Conservation (phyloP, 2,329 filamentous ascomycete species). For the Monilinia fructicola region DNA sequence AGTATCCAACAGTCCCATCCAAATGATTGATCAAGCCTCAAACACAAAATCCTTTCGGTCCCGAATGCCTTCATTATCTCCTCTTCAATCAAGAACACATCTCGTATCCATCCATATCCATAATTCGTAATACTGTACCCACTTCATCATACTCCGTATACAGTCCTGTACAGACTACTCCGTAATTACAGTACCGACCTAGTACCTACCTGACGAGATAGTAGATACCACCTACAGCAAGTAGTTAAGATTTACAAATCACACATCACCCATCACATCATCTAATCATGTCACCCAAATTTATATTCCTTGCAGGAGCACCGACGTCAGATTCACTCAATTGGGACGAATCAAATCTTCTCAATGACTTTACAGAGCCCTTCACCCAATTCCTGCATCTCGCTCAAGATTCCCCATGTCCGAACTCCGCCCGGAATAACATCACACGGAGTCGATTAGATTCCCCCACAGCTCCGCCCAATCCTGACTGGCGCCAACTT, state of each 20-base stretch:
- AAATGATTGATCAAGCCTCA: no score
- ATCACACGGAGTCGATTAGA: constrained; percentile 22
- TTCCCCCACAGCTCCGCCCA: constrained; percentile 6
- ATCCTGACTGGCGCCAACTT: constrained; percentile 53
- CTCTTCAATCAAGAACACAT: no score
- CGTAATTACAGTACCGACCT: no score
- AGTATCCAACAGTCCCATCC: no score
- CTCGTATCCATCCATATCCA: neutral
- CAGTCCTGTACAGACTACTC: no score
- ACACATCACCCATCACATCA: no score
- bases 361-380: constrained; percentile 47
- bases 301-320: constrained; percentile 43
- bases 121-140: neutral
- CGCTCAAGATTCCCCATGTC: neutral
- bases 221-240: no score
- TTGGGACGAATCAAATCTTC: constrained; percentile 54
- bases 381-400: constrained; percentile 45
- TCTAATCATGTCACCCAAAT: constrained; percentile 18
- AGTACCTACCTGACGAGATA: neutral
- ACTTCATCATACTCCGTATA: no score
- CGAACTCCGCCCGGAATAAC: constrained; percentile 13
- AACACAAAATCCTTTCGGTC: neutral
- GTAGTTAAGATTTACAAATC: no score
- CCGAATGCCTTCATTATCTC: neutral
- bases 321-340: constrained; percentile 53